Base-by-base conservation (phyloP, 371 early-diverging fungal genomes). In the Paraphysoderma sedebokerense region DNA sequence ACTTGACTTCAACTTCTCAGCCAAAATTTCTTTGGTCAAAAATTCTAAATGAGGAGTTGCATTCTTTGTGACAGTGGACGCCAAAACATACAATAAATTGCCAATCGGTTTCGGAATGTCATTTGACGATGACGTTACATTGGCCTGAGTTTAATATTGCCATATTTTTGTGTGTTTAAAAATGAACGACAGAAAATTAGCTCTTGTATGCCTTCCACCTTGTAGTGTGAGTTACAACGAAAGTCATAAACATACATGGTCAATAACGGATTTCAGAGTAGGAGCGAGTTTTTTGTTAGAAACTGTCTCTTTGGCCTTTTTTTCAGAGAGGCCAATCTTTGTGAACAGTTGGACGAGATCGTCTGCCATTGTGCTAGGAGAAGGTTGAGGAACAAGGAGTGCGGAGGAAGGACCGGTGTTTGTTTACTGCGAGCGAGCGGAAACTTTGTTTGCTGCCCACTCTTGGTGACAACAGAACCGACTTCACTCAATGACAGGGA, bases 281-380 rank as follows among this genome's bases (percentile, higher is more conserved):
- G 86, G 80, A 6, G 86, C 80, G 8, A 95, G 63, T 61, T 92
- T 95, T 62, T 89, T 89, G 70, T 96, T 95, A 52, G 77, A 81
- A 35, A 81, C 87, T 0, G 92, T 90, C 56, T 93, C 93, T 61
- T 83, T 81, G 46, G 95, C 95, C 61, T 91, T 89, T 52, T 76
- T 74, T 55, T 84, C 85, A 44, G 81, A 73, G 36, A 96, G 70
- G 13, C 97, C 97, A 52, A 92, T 85, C 48, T 70, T 70, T 55
- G 75, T 70, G 67, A 95, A 92, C 51, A 82, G 66, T 19, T 59
- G 54, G 35, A 72, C 61, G 44, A 81, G 61, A 24, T 65, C 69
- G 35, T 77, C 76, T 66, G 66, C 66, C 12, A 27, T 42, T 5
- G 28, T 42, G 17, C 26, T 17, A 11, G 40, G 8, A 11, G 38